Percentiles rank a stretch among this genome's conserved stretches.
Conservation (phyloP, 2,329 filamentous ascomycete species). For the Trichothecium sympodiale region DNA sequence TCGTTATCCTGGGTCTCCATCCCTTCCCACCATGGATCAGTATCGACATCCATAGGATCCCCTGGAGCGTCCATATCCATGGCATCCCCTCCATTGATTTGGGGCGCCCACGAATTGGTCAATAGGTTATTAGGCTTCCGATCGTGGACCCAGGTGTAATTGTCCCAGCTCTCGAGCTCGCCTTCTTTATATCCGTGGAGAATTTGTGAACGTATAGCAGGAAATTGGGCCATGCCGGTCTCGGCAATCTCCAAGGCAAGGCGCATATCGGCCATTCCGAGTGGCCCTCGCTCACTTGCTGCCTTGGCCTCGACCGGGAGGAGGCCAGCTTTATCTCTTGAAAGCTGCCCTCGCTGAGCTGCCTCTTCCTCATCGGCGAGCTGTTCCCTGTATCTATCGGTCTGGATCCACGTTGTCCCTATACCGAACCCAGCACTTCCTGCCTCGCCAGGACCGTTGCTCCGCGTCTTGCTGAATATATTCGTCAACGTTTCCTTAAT, state of each 20-base stretch:
- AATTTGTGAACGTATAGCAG: constrained; percentile 60
- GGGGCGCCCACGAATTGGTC: constrained; percentile 18
- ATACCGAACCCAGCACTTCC: constrained; percentile 52
- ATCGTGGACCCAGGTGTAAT: constrained; percentile 43
- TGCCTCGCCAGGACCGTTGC: constrained; percentile 52
- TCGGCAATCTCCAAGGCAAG: constrained; percentile 68
- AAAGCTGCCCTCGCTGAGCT: constrained; percentile 60
- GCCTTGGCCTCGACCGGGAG: constrained; percentile 74
- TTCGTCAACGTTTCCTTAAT: constrained; percentile 55
- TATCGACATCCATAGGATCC: constrained; percentile 50
- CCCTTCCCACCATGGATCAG: constrained; percentile 52
- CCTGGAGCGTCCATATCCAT: constrained; percentile 35
- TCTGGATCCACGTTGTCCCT: constrained; percentile 64
- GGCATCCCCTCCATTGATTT: constrained; percentile 23
- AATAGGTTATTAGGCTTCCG: constrained; percentile 13
- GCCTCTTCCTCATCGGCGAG: constrained; percentile 66
- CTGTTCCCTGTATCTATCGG: constrained; percentile 64
- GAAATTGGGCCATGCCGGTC: constrained; percentile 65
- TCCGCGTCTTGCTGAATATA: constrained; percentile 52
- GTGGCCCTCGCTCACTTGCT: constrained; percentile 56
- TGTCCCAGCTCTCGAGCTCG: constrained; percentile 57
- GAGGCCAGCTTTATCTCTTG: constrained; percentile 64
- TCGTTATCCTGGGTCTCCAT: constrained; percentile 39
- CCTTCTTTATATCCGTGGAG: constrained; percentile 63
- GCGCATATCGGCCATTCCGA: constrained; percentile 69